Evolutionary conservation across 2,329 filamentous ascomycete genomes (phyloP).

Genomic region (Colletotrichum scovillei): DNA sequence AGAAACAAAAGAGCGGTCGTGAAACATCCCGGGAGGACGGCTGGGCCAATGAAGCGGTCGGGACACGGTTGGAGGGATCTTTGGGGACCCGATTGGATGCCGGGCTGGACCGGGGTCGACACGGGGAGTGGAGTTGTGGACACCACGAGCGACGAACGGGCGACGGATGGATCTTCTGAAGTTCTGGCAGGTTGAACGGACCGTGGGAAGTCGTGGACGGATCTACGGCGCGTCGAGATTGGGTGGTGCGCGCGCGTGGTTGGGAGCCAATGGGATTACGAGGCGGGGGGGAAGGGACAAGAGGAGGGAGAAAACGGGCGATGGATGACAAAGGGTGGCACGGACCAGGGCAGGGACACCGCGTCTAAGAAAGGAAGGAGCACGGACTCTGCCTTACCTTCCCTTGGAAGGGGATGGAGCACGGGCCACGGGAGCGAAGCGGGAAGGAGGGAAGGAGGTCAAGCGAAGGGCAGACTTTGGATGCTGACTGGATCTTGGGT

Average conservation of each 20-base stretch:
- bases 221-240: conserved; percentile 36
- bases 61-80: conserved; percentile 3
- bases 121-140: no score
- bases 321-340: not conserved
- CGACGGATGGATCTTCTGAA: not conserved
- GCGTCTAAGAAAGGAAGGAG: not conserved
- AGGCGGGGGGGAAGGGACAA: not conserved
- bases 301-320: not conserved
- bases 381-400: not conserved
- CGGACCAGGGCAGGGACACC: not conserved
- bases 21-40: conserved; percentile 34
- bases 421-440: not conserved
- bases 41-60: conserved; percentile 32
- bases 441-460: not conserved
- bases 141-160: not conserved
- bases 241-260: conserved; percentile 19
- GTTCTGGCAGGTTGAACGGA: not conserved
- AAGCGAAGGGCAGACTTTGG: not conserved
- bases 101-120: not conserved
- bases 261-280: conserved; percentile 12
- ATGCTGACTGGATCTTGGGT: conserved; percentile 5
- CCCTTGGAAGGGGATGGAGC: not conserved
- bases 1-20: conserved; percentile 35
- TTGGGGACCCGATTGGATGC: conserved; percentile 30
- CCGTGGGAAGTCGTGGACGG: not conserved